Evolutionary conservation across 2,329 filamentous ascomycete species (phyloP).

Genomic region (Pyrenophora tritici-repentis): DNA sequence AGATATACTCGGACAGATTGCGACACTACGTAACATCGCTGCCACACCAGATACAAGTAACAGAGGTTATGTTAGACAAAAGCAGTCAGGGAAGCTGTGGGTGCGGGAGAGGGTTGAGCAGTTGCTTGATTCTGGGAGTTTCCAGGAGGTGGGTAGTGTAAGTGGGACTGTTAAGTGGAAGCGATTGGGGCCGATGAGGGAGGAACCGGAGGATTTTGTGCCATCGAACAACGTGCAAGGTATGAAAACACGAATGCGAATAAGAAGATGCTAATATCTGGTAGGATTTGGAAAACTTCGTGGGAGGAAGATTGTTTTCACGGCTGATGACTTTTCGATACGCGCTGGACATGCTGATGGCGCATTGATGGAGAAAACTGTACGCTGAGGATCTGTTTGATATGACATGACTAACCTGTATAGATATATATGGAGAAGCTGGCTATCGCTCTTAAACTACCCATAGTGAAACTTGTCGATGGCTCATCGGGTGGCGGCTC

Average conservation of each 20-base stretch:
- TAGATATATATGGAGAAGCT: conserved; percentile 65
- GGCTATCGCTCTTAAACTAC: conserved; percentile 60
- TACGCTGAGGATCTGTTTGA: conserved; percentile 5
- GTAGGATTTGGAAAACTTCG: conserved; percentile 56
- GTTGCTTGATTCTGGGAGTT: conserved; percentile 61
- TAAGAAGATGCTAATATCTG: neutral
- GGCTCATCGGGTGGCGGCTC: conserved; percentile 67
- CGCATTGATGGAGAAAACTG: conserved; percentile 61
- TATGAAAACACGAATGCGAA: too few species aligned
- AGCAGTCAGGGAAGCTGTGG: conserved; percentile 68
- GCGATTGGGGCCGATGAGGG: conserved; percentile 50
- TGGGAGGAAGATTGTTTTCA: conserved; percentile 62
- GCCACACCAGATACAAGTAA: conserved; percentile 59
- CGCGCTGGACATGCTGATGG: conserved; percentile 69
- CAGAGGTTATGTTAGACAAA: conserved; percentile 66
- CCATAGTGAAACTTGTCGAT: conserved; percentile 68
- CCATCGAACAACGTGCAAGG: conserved; percentile 68
- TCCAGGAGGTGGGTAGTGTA: conserved; percentile 64
- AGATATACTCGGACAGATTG: conserved; percentile 64
- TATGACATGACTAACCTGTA: conserved; percentile 17
- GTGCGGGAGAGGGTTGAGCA: conserved; percentile 64
- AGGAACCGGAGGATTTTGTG: conserved; percentile 58
- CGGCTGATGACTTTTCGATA: conserved; percentile 68
- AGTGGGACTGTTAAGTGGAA: conserved; percentile 65
- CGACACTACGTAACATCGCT: conserved; percentile 58